These are phyloP conservation scores for Leishmania braziliensis DNA, from an alignment of 208 protist species.

Conservation along the genomic window DNA sequence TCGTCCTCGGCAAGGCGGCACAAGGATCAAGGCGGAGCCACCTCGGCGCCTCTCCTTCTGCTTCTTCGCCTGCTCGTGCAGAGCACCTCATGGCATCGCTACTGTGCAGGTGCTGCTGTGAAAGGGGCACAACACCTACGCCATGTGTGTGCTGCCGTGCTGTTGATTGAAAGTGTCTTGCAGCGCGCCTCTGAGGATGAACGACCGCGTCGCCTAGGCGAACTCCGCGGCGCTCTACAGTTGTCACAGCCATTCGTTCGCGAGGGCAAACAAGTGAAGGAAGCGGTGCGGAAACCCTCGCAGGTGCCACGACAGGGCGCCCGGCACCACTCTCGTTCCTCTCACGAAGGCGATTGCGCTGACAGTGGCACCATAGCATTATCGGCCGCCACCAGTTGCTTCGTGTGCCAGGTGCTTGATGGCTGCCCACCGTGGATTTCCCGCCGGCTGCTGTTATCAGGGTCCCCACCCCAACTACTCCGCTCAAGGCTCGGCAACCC, in stretches of 20 bases:
- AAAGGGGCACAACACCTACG: background rate
- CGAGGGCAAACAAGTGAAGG: no score
- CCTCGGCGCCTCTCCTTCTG: background rate
- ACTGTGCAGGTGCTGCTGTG: background rate
- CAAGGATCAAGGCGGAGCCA: background rate
- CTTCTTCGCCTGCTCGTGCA: slow-evolving; percentile 13
- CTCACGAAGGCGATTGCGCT: background rate
- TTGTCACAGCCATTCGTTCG: background rate
- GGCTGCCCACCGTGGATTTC: slow-evolving; percentile 8
- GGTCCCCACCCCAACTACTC: background rate
- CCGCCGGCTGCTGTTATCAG: background rate
- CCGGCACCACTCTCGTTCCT: background rate
- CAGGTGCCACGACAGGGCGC: background rate
- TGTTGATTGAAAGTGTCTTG: slow-evolving; percentile 2
- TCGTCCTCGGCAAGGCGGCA: background rate
- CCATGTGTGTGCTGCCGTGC: slow-evolving; percentile 1
- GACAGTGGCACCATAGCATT: background rate
- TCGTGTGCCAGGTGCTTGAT: slow-evolving; percentile 15
- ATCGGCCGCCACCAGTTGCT: background rate
- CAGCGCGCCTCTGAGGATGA: background rate
- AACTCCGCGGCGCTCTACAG: background rate
- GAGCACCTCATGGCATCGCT: background rate
- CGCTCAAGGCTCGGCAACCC: background rate
- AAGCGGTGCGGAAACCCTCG: background rate
- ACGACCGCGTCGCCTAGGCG: background rate